Evolutionary conservation across 75 land plant genomes (phyloP).

Genomic region (Chamaecyparis obtusa): DNA sequence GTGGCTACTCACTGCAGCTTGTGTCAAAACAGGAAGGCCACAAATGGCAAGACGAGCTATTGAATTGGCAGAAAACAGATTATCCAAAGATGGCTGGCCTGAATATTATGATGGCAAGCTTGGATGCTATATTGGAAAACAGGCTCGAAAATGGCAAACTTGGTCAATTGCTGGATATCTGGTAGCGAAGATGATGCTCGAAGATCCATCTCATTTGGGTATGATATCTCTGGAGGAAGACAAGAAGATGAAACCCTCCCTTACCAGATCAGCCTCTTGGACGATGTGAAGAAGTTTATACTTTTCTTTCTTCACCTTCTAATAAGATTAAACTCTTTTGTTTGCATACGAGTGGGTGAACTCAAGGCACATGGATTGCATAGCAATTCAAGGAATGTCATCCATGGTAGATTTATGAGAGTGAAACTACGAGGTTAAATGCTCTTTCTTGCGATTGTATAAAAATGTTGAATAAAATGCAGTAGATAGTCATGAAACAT

Average conservation of each 20-base stretch:
- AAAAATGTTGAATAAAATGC: background rate
- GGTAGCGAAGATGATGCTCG: constrained; percentile 91
- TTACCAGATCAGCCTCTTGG: constrained; percentile 87
- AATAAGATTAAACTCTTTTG: background rate
- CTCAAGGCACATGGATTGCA: background rate
- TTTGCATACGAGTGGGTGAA: background rate
- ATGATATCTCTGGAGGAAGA: constrained; percentile 89
- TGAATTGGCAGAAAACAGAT: constrained; percentile 70
- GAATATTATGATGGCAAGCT: constrained; percentile 74
- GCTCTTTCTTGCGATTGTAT: background rate
- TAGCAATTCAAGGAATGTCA: background rate
- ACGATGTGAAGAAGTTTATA: constrained; percentile 8
- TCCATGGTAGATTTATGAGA: background rate
- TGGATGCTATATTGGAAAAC: constrained; percentile 58
- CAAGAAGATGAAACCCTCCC: constrained; percentile 75
- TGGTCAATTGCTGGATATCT: constrained; percentile 91
- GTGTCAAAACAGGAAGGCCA: constrained; percentile 65
- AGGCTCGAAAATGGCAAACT: constrained; percentile 65
- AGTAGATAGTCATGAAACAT: background rate
- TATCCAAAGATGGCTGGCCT: constrained; percentile 79
- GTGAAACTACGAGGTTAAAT: background rate
- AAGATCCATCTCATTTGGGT: constrained; percentile 85
- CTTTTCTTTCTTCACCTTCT: background rate
- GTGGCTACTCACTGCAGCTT: constrained; percentile 90
- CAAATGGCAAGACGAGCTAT: constrained; percentile 86